Evolutionary conservation across 176 grass and related monocot species (phyloP).

Genomic region (Avena insularis): DNA sequence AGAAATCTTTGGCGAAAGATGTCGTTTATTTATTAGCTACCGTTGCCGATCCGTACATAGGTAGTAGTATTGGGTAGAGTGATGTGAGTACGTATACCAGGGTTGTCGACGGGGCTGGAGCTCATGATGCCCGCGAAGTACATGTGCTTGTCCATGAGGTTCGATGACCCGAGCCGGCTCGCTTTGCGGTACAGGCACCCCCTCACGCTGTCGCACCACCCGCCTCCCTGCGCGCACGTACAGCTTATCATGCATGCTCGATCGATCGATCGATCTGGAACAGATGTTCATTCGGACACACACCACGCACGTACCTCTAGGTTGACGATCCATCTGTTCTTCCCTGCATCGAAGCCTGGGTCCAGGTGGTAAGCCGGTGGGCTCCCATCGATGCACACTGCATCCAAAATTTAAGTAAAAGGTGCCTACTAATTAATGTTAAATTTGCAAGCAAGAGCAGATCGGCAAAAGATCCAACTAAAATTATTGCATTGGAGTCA

Average conservation of each 20-base stretch:
- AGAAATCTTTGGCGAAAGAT: constrained; percentile 52
- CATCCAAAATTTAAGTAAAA: not conserved
- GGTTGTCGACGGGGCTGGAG: constrained; percentile 60
- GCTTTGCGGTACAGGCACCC: constrained; percentile 56
- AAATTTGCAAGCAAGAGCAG: not conserved
- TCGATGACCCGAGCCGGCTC: constrained; percentile 68
- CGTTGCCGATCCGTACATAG: no score
- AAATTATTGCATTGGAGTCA: not conserved
- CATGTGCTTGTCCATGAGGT: constrained; percentile 66
- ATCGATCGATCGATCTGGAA: not conserved
- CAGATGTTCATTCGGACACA: not conserved
- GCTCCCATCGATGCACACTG: constrained; percentile 86
- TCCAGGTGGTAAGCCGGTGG: constrained; percentile 81
- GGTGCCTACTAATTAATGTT: not conserved
- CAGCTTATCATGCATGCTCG: no score
- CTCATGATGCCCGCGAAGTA: constrained; percentile 71
- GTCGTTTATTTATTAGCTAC: no score
- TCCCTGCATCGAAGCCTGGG: constrained; percentile 60
- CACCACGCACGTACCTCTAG: constrained; percentile 47
- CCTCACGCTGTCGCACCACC: constrained; percentile 68
- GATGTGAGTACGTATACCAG: constrained; percentile 39
- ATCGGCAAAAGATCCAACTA: not conserved
- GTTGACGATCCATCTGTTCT: constrained; percentile 72
- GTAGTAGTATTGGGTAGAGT: not conserved
- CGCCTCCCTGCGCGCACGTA: constrained; percentile 59